A percentile compares a stretch with the other conserved stretches of the same genome.
These are phyloP conservation scores for Hanseniaspora opuntiae DNA, from an alignment of 805 yeast genomes.

Conservation along the genomic window DNA sequence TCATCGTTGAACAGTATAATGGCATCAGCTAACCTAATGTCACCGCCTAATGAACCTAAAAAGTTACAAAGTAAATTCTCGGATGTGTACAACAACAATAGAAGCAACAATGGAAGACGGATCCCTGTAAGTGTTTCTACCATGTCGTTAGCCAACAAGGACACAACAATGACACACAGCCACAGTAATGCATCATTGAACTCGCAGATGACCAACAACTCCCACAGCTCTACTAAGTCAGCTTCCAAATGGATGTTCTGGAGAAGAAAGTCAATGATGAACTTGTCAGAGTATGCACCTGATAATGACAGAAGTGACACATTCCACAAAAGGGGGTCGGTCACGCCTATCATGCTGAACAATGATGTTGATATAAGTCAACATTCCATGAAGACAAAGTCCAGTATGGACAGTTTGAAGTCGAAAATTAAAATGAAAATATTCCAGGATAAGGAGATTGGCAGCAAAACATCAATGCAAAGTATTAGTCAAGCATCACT, in stretches of 20 bases:
- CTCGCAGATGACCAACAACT: conserved; percentile 9
- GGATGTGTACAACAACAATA: background rate
- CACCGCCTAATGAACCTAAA: background rate
- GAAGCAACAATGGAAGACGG: background rate
- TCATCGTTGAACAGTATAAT: conserved; percentile 9
- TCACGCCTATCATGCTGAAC: background rate
- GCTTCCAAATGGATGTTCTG: conserved; percentile 25
- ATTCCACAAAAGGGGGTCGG: background rate
- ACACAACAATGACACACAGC: conserved; percentile 14
- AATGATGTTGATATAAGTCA: background rate
- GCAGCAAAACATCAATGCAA: background rate
- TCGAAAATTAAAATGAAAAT: conserved; percentile 10
- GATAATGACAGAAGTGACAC: background rate
- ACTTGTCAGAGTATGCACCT: background rate
- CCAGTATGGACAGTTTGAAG: conserved; percentile 10
- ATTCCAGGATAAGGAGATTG: background rate
- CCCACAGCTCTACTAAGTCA: conserved; percentile 12
- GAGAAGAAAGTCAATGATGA: conserved; percentile 18
- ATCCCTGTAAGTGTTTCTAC: background rate
- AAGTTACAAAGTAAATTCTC: background rate
- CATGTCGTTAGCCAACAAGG: background rate
- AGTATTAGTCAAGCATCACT: background rate
- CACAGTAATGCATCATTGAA: conserved; percentile 19
- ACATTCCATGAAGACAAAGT: conserved; percentile 4
- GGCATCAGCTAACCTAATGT: background rate